A percentile compares a stretch with the other conserved stretches of the same genome.
Evolutionary conservation across 2,329 filamentous ascomycete genomes (phyloP).

Genomic region (Aspergillus proliferans): DNA sequence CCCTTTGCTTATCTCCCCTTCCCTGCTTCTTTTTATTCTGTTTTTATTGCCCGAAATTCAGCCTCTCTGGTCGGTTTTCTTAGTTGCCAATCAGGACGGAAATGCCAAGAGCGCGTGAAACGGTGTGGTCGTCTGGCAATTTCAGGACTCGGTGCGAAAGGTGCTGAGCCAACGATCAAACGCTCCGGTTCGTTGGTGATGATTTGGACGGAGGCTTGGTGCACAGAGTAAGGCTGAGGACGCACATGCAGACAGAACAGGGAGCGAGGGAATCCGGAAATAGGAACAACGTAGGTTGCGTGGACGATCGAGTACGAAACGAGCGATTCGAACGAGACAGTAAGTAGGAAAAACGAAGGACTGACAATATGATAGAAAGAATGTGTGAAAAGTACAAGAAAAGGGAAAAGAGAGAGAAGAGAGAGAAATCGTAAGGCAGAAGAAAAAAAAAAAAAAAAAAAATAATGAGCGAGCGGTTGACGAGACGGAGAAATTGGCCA

Average conservation of each 20-base stretch:
- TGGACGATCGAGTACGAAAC: neutral
- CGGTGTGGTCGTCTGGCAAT: constrained; percentile 7
- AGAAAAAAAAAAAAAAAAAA: neutral
- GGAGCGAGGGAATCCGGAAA: neutral
- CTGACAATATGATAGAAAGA: neutral
- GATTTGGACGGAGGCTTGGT: neutral
- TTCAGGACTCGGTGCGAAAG: constrained; percentile 10
- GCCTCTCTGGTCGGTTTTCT: neutral
- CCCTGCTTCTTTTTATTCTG: neutral
- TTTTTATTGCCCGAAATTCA: neutral
- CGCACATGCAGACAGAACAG: constrained; percentile 4
- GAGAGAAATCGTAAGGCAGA: neutral
- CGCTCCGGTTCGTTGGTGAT: neutral
- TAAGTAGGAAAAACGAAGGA: neutral
- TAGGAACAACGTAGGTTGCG: neutral
- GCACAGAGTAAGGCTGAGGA: neutral
- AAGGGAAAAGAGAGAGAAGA: neutral
- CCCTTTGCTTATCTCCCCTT: neutral
- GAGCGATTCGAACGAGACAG: neutral
- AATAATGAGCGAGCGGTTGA: neutral
- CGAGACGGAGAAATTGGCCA: neutral
- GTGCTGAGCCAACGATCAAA: neutral
- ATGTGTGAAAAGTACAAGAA: neutral
- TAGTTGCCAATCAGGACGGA: neutral
- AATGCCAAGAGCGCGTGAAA: constrained; percentile 16